Evolutionary conservation across 768 basidiomycete genomes (phyloP).

Genomic region (Dioszegia crocea): DNA sequence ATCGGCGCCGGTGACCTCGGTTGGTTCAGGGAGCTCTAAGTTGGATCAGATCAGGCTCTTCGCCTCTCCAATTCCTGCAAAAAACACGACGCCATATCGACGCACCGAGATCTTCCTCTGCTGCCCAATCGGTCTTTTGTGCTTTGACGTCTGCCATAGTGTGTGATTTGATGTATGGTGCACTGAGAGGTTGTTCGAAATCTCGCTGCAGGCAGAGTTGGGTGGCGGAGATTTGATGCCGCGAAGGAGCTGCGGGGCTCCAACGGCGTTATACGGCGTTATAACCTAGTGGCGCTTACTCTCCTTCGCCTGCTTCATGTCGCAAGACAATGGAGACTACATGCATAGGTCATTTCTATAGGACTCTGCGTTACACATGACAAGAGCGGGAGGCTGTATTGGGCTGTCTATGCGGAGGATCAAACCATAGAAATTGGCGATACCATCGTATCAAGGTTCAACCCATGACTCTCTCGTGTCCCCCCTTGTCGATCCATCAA

Average conservation of each 20-base stretch:
- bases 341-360: neutral
- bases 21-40: conserved; percentile 51
- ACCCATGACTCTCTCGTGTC: no score
- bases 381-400: no score
- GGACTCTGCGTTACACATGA: no score
- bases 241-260: no score
- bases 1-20: conserved; percentile 73
- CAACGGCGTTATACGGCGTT: neutral
- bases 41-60: no score
- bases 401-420: no score
- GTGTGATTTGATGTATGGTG: neutral
- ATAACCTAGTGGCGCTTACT: neutral
- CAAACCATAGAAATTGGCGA: no score
- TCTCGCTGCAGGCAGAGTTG: neutral
- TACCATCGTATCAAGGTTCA: no score
- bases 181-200: neutral
- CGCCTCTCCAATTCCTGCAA: no score
- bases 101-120: conserved; percentile 28
- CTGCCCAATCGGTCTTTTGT: conserved; percentile 35
- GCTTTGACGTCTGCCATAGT: neutral
- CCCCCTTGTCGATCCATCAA: no score
- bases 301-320: no score
- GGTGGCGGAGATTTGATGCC: conserved; percentile 3
- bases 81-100: no score
- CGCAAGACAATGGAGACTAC: neutral